Conservation (phyloP, 116 monocot species). For the Zostera marina region DNA sequence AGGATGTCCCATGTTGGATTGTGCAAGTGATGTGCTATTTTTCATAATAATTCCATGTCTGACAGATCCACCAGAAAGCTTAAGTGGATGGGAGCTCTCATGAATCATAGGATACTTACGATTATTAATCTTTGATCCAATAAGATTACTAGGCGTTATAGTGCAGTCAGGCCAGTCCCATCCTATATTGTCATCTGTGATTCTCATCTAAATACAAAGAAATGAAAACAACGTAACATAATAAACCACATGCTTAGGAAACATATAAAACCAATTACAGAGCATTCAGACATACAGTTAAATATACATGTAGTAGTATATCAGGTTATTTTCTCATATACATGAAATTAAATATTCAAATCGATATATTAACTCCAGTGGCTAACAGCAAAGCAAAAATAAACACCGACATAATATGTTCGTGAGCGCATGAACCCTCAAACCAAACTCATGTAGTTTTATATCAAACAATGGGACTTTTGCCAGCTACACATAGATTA, state of each 20-base stretch:
- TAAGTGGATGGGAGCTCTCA: constrained; percentile 8
- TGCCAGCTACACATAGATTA: background rate
- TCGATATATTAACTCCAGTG: background rate
- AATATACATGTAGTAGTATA: background rate
- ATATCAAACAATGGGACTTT: no score
- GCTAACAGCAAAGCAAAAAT: no score
- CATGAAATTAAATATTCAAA: background rate
- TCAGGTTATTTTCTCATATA: constrained; percentile 2
- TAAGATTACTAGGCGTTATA: constrained; percentile 7
- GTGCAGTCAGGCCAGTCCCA: constrained; percentile 42
- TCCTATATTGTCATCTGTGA: constrained; percentile 32
- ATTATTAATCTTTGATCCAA: constrained; percentile 18
- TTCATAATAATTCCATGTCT: constrained; percentile 17
- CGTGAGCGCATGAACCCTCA: no score
- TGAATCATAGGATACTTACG: constrained; percentile 8
- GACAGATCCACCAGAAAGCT: constrained; percentile 14
- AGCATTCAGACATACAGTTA: background rate
- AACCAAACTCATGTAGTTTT: no score
- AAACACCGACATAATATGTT: no score
- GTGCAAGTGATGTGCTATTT: constrained; percentile 2
- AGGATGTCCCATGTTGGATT: constrained; percentile 7
- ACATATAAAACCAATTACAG: background rate
- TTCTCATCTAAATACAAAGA: constrained; percentile 32
- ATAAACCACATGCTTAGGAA: background rate
- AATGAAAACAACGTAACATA: background rate